phyloP scores from a whole-genome alignment of 306 rosid species.

The Trifolium fragiferum region DNA sequence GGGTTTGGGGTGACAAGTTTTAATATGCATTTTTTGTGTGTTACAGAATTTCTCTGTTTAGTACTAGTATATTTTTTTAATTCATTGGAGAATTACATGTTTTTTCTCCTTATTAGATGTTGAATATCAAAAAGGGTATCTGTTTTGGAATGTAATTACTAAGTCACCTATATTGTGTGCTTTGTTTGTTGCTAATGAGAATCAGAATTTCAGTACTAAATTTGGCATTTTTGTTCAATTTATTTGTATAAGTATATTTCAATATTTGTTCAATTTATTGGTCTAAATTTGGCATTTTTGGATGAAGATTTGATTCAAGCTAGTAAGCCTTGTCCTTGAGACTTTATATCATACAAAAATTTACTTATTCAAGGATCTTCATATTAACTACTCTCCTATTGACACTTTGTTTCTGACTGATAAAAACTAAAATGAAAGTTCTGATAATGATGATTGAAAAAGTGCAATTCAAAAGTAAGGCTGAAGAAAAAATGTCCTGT shows the following conservation, averaged over 20 bases:
- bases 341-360: too few relatives aligned
- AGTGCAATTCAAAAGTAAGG: not conserved
- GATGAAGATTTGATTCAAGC: too few relatives aligned
- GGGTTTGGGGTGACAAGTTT: not conserved
- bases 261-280: too few relatives aligned
- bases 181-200: not conserved
- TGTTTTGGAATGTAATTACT: conserved; percentile 2
- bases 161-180: not conserved
- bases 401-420: not conserved
- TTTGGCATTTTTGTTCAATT: not conserved
- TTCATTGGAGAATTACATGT: conserved; percentile 38
- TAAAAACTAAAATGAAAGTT: not conserved
- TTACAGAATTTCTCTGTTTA: conserved; percentile 11
- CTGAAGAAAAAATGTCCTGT: not conserved
- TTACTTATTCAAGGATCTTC: too few relatives aligned
- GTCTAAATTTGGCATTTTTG: too few relatives aligned
- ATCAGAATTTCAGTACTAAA: conserved; percentile 12
- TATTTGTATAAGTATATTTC: not conserved
- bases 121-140: not conserved
- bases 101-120: conserved; percentile 32
- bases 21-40: not conserved
- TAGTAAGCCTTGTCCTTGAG: too few relatives aligned
- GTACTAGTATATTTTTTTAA: not conserved
- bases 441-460: too few relatives aligned
- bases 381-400: not conserved